These are phyloP conservation scores for Boechera retrofracta DNA, from an alignment of 345 rosid genomes.

Conservation along the genomic window DNA sequence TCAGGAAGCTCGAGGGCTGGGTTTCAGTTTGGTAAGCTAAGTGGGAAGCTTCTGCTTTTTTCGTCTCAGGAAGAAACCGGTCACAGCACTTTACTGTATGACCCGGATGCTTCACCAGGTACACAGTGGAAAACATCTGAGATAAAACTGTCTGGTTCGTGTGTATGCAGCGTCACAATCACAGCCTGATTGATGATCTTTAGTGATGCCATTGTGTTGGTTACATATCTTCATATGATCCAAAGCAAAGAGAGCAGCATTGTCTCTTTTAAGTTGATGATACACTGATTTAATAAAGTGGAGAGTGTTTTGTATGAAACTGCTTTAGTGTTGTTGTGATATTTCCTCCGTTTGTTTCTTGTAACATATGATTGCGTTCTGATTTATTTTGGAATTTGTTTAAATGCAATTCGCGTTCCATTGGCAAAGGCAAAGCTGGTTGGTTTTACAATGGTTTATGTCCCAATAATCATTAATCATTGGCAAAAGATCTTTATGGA, in stretches of 20 bases:
- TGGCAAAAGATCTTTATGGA: too few relatives aligned
- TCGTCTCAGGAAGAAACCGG: constrained; percentile 57
- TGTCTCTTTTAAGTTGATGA: not conserved
- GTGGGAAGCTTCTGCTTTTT: constrained; percentile 77
- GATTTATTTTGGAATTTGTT: constrained; percentile 3
- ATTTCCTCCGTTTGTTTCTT: constrained; percentile 17
- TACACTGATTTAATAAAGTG: constrained; percentile 30
- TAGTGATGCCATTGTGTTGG: constrained; percentile 17
- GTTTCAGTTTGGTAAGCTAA: constrained; percentile 78
- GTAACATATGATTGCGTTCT: constrained; percentile 38
- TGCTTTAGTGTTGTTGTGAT: constrained; percentile 2
- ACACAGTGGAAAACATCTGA: constrained; percentile 72
- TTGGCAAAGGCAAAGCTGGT: not conserved
- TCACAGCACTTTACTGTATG: constrained; percentile 66
- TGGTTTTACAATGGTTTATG: not conserved
- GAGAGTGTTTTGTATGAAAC: constrained; percentile 13
- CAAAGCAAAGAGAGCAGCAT: constrained; percentile 32
- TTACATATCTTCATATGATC: constrained; percentile 8
- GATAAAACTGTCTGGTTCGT: constrained; percentile 73
- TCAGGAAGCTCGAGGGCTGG: constrained; percentile 68
- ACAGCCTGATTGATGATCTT: constrained; percentile 55
- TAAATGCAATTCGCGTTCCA: not conserved
- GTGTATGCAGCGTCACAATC: constrained; percentile 75
- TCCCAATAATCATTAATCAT: too few relatives aligned
- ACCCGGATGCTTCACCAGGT: constrained; percentile 74